Evolutionary conservation across 2,329 filamentous ascomycete species (phyloP).

Genomic region (Ceratocystis huliohia): DNA sequence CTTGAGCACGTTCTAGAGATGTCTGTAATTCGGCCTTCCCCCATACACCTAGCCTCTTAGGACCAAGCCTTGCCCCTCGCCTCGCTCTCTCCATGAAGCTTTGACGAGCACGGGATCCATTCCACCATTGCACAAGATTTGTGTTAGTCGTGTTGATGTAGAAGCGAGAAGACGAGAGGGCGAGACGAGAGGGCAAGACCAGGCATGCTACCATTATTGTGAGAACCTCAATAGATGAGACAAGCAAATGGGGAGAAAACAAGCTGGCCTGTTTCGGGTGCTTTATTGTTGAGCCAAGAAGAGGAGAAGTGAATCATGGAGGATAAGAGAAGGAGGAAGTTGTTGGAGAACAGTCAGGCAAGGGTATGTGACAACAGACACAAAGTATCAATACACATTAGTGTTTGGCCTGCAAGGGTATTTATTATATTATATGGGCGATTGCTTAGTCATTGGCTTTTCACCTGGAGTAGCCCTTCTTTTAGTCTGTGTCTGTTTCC

Average conservation of each 20-base stretch:
- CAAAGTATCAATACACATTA: too few relatives aligned
- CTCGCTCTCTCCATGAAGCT: background rate
- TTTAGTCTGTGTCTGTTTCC: too few relatives aligned
- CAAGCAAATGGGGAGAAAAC: background rate
- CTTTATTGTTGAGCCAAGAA: background rate
- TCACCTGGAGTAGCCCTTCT: too few relatives aligned
- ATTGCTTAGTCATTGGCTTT: too few relatives aligned
- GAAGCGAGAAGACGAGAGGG: background rate
- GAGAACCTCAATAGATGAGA: background rate
- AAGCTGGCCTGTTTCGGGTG: background rate
- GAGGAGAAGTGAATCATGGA: background rate
- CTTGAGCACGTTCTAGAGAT: background rate
- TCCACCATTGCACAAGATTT: background rate
- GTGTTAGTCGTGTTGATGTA: background rate
- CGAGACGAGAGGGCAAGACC: background rate
- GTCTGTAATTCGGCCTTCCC: background rate
- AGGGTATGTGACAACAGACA: background rate
- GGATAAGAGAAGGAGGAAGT: background rate
- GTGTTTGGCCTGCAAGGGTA: too few relatives aligned
- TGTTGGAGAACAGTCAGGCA: background rate
- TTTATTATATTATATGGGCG: too few relatives aligned
- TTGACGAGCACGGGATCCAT: background rate
- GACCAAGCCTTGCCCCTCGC: background rate
- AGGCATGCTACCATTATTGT: background rate
- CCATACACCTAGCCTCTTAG: background rate